Percentiles rank a stretch among this genome's conserved stretches.
Conservation (phyloP, 2,329 filamentous ascomycete genomes). For the Beauveria varroae region DNA sequence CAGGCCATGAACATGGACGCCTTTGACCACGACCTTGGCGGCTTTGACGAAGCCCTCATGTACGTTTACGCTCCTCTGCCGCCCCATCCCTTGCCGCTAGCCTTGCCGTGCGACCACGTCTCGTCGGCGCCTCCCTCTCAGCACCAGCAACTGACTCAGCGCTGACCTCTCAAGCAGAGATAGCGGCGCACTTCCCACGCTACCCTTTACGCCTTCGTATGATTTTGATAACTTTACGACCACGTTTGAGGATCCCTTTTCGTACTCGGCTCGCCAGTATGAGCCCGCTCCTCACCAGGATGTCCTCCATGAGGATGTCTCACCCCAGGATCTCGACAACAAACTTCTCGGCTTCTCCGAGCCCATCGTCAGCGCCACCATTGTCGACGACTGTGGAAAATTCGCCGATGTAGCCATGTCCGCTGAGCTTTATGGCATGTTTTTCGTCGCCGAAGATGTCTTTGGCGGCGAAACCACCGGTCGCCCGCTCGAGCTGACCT, state of each 20-base stretch:
- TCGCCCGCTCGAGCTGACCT: constrained; percentile 74
- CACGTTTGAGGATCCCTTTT: constrained; percentile 60
- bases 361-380: constrained; percentile 49
- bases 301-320: constrained; percentile 37
- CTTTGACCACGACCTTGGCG: constrained; percentile 45
- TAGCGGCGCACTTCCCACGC: constrained; percentile 25
- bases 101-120: background rate
- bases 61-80: constrained; percentile 26
- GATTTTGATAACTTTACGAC: constrained; percentile 53
- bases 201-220: constrained; percentile 52
- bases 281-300: constrained; percentile 37
- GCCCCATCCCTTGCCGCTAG: constrained; percentile 7
- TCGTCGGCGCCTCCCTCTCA: background rate
- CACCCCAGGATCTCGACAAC: constrained; percentile 53
- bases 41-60: constrained; percentile 48
- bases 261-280: constrained; percentile 44
- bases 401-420: constrained; percentile 58
- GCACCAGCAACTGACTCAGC: background rate
- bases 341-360: constrained; percentile 70
- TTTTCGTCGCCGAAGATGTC: constrained; percentile 77
- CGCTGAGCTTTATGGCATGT: constrained; percentile 80
- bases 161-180: constrained; percentile 21
- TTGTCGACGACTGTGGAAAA: constrained; percentile 59
- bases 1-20: constrained; percentile 38
- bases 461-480: constrained; percentile 53